Conservation (phyloP, 768 basidiomycete species). For the Austroboletus festivus region DNA sequence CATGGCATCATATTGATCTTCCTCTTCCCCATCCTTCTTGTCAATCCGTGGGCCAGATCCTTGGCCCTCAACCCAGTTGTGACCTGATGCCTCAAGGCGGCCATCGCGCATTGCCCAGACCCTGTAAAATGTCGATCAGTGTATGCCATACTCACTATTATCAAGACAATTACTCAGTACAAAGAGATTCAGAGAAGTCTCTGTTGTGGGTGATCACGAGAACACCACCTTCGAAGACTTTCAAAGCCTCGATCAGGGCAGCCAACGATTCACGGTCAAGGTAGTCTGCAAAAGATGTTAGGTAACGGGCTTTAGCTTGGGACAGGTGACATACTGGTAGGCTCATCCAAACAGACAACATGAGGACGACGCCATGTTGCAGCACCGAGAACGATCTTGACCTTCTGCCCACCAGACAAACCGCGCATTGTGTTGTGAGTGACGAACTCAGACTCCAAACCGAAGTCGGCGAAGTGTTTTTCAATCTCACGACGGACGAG, state of each 20-base stretch:
- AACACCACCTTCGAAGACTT: conserved; percentile 97
- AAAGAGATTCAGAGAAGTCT: conserved; percentile 98
- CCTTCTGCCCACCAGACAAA: conserved; percentile 98
- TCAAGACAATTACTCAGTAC: conserved; percentile 59
- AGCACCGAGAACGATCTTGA: conserved; percentile 98
- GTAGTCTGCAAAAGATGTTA: conserved; percentile 60
- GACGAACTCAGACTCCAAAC: conserved; percentile 98
- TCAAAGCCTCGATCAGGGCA: conserved; percentile 96
- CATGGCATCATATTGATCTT: conserved; percentile 93
- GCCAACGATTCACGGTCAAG: conserved; percentile 99
- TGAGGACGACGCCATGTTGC: conserved; percentile 99
- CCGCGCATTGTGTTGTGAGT: conserved; percentile 99
- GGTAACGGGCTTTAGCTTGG: too few relatives aligned
- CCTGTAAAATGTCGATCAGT: conserved; percentile 26
- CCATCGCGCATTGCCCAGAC: conserved; percentile 99
- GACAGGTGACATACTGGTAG: conserved; percentile 57
- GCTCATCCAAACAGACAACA: conserved; percentile 95
- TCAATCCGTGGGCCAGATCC: conserved; percentile 93
- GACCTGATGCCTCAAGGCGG: conserved; percentile 91
- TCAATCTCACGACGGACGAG: conserved; percentile 98
- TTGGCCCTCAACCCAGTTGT: conserved; percentile 99
- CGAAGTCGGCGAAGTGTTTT: conserved; percentile 99
- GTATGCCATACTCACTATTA: neutral
- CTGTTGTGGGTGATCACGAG: conserved; percentile 97
- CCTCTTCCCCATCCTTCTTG: conserved; percentile 88